Base-by-base conservation (phyloP, 2,329 filamentous ascomycete species). In the Trichoderma koningii region DNA sequence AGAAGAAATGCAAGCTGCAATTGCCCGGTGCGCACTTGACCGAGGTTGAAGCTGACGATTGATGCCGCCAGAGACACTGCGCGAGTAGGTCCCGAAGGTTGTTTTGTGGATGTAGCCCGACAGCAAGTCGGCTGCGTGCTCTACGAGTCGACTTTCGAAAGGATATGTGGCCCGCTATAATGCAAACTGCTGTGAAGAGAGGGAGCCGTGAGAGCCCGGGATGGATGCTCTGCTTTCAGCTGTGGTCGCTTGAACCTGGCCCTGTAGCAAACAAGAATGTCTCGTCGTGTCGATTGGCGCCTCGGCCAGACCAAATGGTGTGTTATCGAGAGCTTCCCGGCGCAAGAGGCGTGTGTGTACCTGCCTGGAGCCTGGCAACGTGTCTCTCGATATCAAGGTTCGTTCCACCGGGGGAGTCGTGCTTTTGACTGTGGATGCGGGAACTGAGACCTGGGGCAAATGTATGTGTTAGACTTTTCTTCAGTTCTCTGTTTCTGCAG, bases 391-490 rank as follows among this genome's bases (percentile, higher is more conserved):
- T 14, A 38, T 38, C 34, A 38, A 38, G 34, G 12, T 38, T 38
- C 14, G 34, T 38, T 38, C 34, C 34, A 12, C 30, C 34, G 30
- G 30, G 30, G 28, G 30, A 10, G 7, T 34, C 30, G 30, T 10
- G 21, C 30, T n/a, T n/a, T 45, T 51, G 38, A 15, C 30, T 55
- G 60, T 26, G 60, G 30, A 50, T 63, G 41, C 61, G 17, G n/a
- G 19, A 51, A 53, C 59, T 56, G 61, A 63, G 52, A 63, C 61
- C 52, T 63, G 52, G 52, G 61, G 48, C 61, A 63, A 63, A 63
- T 42, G 41, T 6, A 15, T 56, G 60, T 63, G 61, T 63, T 63
- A 63, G 61, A 55, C 61, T 50, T 34, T 55, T 55, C 51, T 55
- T 55, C 51, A 50, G n/a, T 50, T 50, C 34, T 48, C 19, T 45